phyloP scores from a whole-genome alignment of 148 eudicot genomes.

The Rhododendron henanense region DNA sequence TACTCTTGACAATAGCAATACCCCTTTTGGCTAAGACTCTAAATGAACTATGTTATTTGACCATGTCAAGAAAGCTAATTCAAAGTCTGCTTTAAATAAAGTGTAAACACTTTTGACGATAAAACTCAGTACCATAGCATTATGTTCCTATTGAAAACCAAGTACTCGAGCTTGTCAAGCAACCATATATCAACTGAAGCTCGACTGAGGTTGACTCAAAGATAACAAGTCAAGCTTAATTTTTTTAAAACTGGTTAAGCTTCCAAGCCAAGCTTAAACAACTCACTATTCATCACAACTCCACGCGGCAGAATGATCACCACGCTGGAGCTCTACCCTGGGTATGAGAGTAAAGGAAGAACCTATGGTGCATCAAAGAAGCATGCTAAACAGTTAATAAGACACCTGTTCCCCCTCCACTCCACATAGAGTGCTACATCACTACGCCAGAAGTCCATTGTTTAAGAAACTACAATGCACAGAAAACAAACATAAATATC shows the following conservation, averaged over 20 bases:
- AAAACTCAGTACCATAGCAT: background rate
- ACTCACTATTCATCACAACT: background rate
- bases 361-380: background rate
- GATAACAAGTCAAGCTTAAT: background rate
- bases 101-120: background rate
- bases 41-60: background rate
- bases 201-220: background rate
- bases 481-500: background rate
- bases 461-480: background rate
- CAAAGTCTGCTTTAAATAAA: background rate
- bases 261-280: background rate
- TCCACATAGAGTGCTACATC: background rate
- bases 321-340: background rate
- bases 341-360: background rate
- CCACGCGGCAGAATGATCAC: background rate
- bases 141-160: background rate
- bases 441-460: background rate
- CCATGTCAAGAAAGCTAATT: background rate
- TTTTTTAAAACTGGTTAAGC: background rate
- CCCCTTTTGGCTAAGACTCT: background rate
- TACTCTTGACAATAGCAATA: background rate
- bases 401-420: background rate
- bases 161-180: background rate
- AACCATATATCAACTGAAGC: background rate
- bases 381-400: background rate